Base-by-base conservation (phyloP, 2,329 filamentous ascomycete genomes). In the Sporothrix brasiliensis region DNA sequence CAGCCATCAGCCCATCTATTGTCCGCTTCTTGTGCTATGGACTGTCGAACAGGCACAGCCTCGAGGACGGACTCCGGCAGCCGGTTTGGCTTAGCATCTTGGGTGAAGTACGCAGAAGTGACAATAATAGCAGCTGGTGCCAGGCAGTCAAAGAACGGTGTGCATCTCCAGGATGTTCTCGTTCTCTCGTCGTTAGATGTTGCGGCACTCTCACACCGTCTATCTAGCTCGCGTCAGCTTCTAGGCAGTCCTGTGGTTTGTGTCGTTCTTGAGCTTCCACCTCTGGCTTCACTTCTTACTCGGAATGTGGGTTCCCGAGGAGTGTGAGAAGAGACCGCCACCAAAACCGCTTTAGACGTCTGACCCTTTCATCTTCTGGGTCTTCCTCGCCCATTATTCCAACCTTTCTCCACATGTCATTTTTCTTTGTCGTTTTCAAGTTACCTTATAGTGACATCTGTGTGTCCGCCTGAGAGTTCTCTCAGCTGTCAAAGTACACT, bases 1-100 rank as follows among this genome's bases (percentile, higher is more conserved):
- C 53, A 68, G 67, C 66, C 49, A 4, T 54, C 66, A 54, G 66
- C 67, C 53, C 27, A 47, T 27, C 58, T 30, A 16, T 13, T 39
- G 52, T 58, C 24, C 21, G 49, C 14, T 68, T 39, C 24, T 24
- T 68, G 53, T 50, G 53, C 9, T 19, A 60, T 50, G 67, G 44
- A 68, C 60, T 24, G 34, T 39, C 16, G 19, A 58, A 16, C 21
- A 47, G 39, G 41, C 41, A 39, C 21, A 68, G 41, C 27, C 30
- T 27, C n/a, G 9, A 56, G 53, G 27, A 49, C 52, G 41, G 53
- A 60, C 53, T n/a, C 41, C 24, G 65, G 50, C 27, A 44, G 49
- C 39, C 41, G 21, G 11, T 27, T 63, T 6, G 5, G 21, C 13
- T 44, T 11, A 24, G 63, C 49, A 41, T 41, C 27, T 30, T 41